Base-by-base conservation (phyloP, 2,329 filamentous ascomycete genomes). In the Teratosphaeria zuluensis region DNA sequence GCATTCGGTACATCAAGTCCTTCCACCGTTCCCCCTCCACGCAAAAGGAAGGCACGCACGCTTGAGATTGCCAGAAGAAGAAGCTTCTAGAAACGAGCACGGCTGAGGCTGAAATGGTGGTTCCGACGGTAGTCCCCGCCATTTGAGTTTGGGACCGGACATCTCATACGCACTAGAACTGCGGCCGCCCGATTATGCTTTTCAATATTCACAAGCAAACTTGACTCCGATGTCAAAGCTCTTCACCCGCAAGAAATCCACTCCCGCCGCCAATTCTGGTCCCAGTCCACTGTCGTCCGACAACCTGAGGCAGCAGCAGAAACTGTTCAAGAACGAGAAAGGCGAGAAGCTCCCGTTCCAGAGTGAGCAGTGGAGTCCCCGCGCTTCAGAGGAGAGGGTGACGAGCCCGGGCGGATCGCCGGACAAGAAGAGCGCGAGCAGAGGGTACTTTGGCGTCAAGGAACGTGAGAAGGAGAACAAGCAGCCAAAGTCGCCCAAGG, bases 381-480 rank as follows among this genome's bases (percentile, higher is more conserved):
- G 28, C 4, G 51, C 24, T 9, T 53, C 55, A 12, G 33, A 33
- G 33, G 54, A 56, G 14, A 56, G 31, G 42, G 28, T 48, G 4
- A 56, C 33, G 56, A 53, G 52, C 52, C 28, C 19, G 14, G 7
- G 52, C 52, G 24, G 21, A 14, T 31, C 28, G 28, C 61, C 61
- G 32, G 61, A 63, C 12, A 65, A 67, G 61, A 68, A 67, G 60
- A 61, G 55, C 55, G 62, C 63, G 54, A 58, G 56, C 38, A 42
- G 35, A 42, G 42, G 42, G n/a, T 48, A 48, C 16, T 66, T 63
- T 38, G 64, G 64, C 42, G 61, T 63, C 35, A 64, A 63, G 53
- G 66, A 70, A 55, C 64, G 63, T 35, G 63, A 66, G 42, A 65
- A 63, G 56, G 63, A 66, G 30, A 35, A 14, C 31, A 62, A 62